Evolutionary conservation across 2,329 filamentous ascomycete species (phyloP).

Genomic region (Pyrenophora teres): DNA sequence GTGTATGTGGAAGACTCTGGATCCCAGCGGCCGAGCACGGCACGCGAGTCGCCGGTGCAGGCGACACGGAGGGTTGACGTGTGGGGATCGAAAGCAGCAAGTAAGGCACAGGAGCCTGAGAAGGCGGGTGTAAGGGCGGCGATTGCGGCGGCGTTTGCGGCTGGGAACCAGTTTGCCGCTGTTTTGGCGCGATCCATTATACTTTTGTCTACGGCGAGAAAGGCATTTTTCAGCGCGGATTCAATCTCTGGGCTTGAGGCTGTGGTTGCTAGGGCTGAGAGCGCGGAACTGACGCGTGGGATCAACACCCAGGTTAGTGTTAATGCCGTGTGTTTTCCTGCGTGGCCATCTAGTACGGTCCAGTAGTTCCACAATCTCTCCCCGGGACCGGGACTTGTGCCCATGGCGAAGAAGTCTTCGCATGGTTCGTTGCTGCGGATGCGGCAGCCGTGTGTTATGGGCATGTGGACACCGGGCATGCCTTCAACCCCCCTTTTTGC

Average conservation of each 20-base stretch:
- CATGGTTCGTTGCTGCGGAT: conserved; percentile 39
- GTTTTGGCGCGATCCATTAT: conserved; percentile 52
- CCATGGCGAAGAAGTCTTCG: conserved; percentile 41
- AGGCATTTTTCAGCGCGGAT: conserved; percentile 61
- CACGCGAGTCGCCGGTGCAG: conserved; percentile 69
- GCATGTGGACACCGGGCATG: conserved; percentile 23
- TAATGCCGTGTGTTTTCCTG: conserved; percentile 52
- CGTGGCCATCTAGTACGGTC: conserved; percentile 59
- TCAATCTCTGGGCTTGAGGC: conserved; percentile 56
- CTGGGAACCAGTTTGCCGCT: conserved; percentile 47
- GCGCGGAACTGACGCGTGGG: conserved; percentile 48
- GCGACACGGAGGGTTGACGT: conserved; percentile 64
- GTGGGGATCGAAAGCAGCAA: conserved; percentile 64
- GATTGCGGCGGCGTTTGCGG: conserved; percentile 37
- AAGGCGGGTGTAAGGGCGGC: conserved; percentile 46
- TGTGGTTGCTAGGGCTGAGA: conserved; percentile 37
- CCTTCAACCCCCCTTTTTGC: conserved; percentile 16
- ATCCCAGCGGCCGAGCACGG: conserved; percentile 63
- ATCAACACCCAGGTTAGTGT: conserved; percentile 51
- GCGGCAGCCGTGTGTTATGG: conserved; percentile 40
- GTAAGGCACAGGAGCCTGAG: conserved; percentile 66
- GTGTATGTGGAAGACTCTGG: conserved; percentile 54
- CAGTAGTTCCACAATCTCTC: conserved; percentile 44
- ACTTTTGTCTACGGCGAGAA: conserved; percentile 62
- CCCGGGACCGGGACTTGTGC: conserved; percentile 36